Percentiles rank a stretch among this genome's conserved stretches.
phyloP scores from a whole-genome alignment of 140 eudicot genomes.

The Artemisia princeps region DNA sequence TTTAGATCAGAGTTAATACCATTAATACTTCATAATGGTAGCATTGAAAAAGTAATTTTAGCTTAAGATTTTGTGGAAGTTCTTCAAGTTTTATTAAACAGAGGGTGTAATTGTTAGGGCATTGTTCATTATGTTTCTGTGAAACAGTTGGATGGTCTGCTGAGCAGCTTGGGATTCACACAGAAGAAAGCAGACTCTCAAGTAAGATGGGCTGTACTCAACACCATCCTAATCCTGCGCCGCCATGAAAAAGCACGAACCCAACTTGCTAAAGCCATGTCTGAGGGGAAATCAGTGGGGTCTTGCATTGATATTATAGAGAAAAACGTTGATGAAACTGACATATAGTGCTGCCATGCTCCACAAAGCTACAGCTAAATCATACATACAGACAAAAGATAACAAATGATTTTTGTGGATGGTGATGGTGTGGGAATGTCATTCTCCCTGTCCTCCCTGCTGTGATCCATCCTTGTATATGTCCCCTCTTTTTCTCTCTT shows the following conservation, averaged over 20 bases:
- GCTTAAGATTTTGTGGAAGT: not conserved
- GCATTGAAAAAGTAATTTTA: not conserved
- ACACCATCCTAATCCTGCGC: constrained; percentile 62
- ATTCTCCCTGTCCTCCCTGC: too few species aligned
- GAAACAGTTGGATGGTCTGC: constrained; percentile 58
- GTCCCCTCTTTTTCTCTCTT: too few species aligned
- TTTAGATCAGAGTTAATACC: not conserved
- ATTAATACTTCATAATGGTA: not conserved
- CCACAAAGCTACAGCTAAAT: constrained; percentile 9
- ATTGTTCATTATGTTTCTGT: not conserved
- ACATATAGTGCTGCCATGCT: constrained; percentile 43
- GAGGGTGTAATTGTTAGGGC: not conserved
- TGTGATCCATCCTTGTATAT: too few species aligned
- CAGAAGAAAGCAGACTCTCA: constrained; percentile 92
- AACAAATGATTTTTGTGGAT: too few species aligned
- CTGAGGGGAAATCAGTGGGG: constrained; percentile 68
- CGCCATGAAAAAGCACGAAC: constrained; percentile 69
- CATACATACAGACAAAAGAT: not conserved
- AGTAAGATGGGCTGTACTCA: constrained; percentile 91
- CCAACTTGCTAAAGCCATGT: constrained; percentile 73
- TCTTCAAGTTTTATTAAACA: not conserved
- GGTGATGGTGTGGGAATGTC: too few species aligned
- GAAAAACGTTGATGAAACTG: constrained; percentile 42
- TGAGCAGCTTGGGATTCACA: constrained; percentile 74
- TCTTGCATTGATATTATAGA: constrained; percentile 69